Evolutionary conservation across 2,329 filamentous ascomycete species (phyloP).

Genomic region (Colletotrichum limetticola): DNA sequence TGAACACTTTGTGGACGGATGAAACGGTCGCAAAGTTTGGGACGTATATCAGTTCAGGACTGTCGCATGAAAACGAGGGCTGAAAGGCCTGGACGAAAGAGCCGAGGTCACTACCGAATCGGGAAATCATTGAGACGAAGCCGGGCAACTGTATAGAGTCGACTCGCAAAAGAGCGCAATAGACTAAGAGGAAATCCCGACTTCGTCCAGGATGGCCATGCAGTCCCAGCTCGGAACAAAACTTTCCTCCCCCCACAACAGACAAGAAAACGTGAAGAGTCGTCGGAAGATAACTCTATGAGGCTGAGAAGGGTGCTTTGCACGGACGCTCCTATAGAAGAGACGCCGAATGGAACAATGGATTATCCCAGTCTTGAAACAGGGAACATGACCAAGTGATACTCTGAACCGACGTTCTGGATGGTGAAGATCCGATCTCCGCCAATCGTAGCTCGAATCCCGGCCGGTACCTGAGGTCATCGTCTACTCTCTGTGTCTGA

Average conservation of each 20-base stretch:
- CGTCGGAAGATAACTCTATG: slow-evolving; percentile 33
- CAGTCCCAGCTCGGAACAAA: slow-evolving; percentile 5
- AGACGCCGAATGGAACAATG: not conserved
- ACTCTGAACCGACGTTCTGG: slow-evolving; percentile 2
- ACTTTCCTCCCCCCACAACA: slow-evolving; percentile 7
- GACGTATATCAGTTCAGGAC: slow-evolving; percentile 20
- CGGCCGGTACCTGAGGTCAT: slow-evolving; percentile 19
- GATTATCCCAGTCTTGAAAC: slow-evolving; percentile 33
- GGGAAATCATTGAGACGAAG: slow-evolving; percentile 20
- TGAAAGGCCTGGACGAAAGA: not conserved
- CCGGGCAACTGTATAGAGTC: not conserved
- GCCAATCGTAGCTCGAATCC: slow-evolving; percentile 3
- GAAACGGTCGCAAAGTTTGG: slow-evolving; percentile 24
- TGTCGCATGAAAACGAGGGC: slow-evolving; percentile 1
- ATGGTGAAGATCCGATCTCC: slow-evolving; percentile 12
- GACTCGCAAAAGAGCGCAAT: not conserved
- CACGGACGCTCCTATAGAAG: slow-evolving; percentile 12
- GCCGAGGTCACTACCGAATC: not conserved
- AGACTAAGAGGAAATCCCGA: not conserved
- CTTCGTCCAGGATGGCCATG: slow-evolving; percentile 15
- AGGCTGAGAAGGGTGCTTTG: slow-evolving; percentile 7
- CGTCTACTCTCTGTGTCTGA: slow-evolving; percentile 28
- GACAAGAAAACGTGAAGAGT: slow-evolving; percentile 22
- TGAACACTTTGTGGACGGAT: slow-evolving; percentile 25
- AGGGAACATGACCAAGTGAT: slow-evolving; percentile 24